Evolutionary conservation across 2,329 filamentous ascomycete genomes (phyloP), one percentile per base, ranked within the genome.

Genomic region (Aspergillus ruber): DNA sequence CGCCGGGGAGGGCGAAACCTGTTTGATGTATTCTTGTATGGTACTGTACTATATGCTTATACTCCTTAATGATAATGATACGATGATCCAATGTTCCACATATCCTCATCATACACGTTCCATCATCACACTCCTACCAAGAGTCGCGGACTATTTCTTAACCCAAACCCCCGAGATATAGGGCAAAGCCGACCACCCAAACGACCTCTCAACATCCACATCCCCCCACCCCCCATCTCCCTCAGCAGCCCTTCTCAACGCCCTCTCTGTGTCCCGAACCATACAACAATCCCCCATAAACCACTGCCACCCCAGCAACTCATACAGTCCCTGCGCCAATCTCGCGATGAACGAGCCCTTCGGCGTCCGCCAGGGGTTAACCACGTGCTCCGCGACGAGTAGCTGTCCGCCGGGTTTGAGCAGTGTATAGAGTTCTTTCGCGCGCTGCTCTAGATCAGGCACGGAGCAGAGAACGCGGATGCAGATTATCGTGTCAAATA

Each of bases 401-500:
- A 82, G 60, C 46, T 76, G 64, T 0, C 79, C 79, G 2, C 79
- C 78, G 0, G 78, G 78, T 50, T 74, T 76, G 35, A 82, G 58
- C 50, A 81, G 56, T 0, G 55, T 56, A 56, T 80, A 80, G 33
- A 82, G 52, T 1, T 72, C 70, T 1, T 59, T 57, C 13, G 73
- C 65, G 2, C 75, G 76, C 43, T 68, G 62, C 42, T 73, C 66
- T 18, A 73, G 66, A 38, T 72, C 59, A 0, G 77, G 75, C 7
- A 82, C 74, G 3, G 75, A 75, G 52, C 79, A 82, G 2, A 82
- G 61, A 1, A 81, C 78, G 0, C 78, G 68, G 8, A 79, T 63
- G 49, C 75, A 77, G 43, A 78, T 63, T 42, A 82, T 76, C 10
- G 76, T 76, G 55, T 82, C 79, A 41, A 81, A 79, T 1, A 79